Evolutionary conservation across 257 asterid genomes (phyloP), one percentile per base, ranked within the genome.

Genomic region (Solanum tarijense): DNA sequence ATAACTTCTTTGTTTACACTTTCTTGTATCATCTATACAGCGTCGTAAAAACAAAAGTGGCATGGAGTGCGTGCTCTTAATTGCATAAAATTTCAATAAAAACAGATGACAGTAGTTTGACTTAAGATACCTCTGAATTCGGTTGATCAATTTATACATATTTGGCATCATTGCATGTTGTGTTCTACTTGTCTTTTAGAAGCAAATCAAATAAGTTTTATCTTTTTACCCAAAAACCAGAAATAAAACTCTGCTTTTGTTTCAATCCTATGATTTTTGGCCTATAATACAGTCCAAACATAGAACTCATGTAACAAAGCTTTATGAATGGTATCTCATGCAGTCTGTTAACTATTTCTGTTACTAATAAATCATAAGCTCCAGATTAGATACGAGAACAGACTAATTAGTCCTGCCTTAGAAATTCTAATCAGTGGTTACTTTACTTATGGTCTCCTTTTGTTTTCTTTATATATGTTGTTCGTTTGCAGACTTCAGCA

Each of bases 401-500:
- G 5, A 27, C 62, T 79, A 79, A 79, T 25, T 78, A n/a, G 35
- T 78, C 36, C 84, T 78, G 36, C 62, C 20, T 13, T 41, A 13
- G 62, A 78, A 78, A 78, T 78, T 78, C 31, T 25, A 41, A 31
- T 14, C 62, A 41, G 36, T 78, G 84, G 35, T 41, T 79, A 43
- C 25, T 79, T 79, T 41, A 6, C 38, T 41, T 79, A 41, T 14
- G 13, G 84, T 27, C 74, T 58, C 84, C 68, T 79, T 43, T 87
- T 71, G 5, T 86, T 73, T 43, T 25, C 62, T 78, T 3, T 13
- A 41, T 78, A 43, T 29, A 79, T 27, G 25, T 79, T 2, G 13
- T 78, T 62, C 10, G 4, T 86, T 86, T 73, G 89, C 89, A 92
- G 94, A 88, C 91, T 92, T 91, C 94, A 92, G 90, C 94, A 92